Percentiles rank a stretch among this genome's conserved stretches.
phyloP scores from a whole-genome alignment of 352 stramenopile species.

The Phytophthora boehmeriae region DNA sequence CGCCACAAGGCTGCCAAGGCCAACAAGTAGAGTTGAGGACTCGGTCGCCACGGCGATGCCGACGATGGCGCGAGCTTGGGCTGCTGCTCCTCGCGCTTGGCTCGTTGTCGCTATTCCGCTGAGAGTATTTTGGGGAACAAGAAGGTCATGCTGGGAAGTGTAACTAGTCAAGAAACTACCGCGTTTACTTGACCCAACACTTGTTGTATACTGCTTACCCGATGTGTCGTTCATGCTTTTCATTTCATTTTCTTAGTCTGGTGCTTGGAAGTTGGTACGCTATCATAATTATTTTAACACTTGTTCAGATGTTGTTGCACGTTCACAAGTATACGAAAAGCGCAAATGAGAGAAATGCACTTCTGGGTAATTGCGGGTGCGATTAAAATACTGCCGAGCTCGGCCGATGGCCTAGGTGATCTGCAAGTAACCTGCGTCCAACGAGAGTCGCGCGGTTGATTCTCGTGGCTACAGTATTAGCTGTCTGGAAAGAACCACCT shows the following conservation, averaged over 20 bases:
- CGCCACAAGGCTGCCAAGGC: slow-evolving; percentile 99
- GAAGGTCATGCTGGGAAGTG: slow-evolving; percentile 60
- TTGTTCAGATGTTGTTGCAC: no score
- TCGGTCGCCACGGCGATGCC: slow-evolving; percentile 29
- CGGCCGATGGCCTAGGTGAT: slow-evolving; percentile 1
- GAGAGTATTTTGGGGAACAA: slow-evolving; percentile 52
- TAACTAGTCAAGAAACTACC: slow-evolving; percentile 59
- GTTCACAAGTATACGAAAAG: neutral
- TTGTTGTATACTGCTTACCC: neutral
- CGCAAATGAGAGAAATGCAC: slow-evolving; percentile 13
- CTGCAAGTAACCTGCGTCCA: slow-evolving; percentile 10
- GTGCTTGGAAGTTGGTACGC: no score
- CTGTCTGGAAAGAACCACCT: slow-evolving; percentile 8
- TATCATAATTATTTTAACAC: no score
- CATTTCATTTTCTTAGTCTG: neutral
- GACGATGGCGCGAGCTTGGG: slow-evolving; percentile 26
- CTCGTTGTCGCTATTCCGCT: slow-evolving; percentile 45
- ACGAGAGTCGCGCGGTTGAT: slow-evolving; percentile 6
- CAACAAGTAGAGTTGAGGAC: slow-evolving; percentile 86
- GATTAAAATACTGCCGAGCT: slow-evolving; percentile 24
- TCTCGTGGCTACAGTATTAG: neutral
- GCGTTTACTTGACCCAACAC: slow-evolving; percentile 47
- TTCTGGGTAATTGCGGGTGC: no score
- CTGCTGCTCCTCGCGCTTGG: slow-evolving; percentile 25
- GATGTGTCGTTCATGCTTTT: neutral